Evolutionary conservation across 495 filamentous ascomycete genomes (phyloP), one percentile per base, ranked within the genome.

Genomic region (Hypoxylon subgilvum): DNA sequence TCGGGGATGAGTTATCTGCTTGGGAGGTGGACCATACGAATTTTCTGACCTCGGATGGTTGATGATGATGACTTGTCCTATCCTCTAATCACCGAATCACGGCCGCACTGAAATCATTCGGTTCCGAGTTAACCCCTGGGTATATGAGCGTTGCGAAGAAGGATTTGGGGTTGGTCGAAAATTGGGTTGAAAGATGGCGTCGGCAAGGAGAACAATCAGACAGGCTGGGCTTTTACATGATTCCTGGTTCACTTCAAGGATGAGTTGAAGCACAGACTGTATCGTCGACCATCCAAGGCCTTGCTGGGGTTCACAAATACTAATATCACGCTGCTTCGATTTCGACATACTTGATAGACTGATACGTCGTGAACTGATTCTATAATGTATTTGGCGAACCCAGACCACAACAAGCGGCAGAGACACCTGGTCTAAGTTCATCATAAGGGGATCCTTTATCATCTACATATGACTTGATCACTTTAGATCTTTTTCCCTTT

Each of bases 251-350:
- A 25, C n/a, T 18, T 48, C n/a, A 19, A 18, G 49, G 27, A 51
- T 43, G 42, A 48, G 42, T 45, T 31, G 23, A 50, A 43, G 44
- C 18, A 14, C 7, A 18, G 28, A 27, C 47, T 48, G 25, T 50
- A 8, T 14, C 39, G 38, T 40, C 39, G 19, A 14, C 43, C 18
- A 42, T 38, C 17, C 22, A 36, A 27, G 23, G 49, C 34, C 45
- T 55, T 43, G 32, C 16, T 27, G 40, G 39, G 46, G 39, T 25
- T 36, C 50, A 53, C 32, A 45, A 55, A 59, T 55, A n/a, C n/a
- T n/a, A 59, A 50, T 53, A 64, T 22, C 34, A 50, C 25, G 46
- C 39, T 35, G 50, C 54, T 59, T 55, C 61, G 39, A 49, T 48
- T 63, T 53, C 31, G 18, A 40, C 7, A 22, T 16, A 5, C 21